phyloP scores from a whole-genome alignment of 768 basidiomycete genomes.

The Rhodotorula taiwanensis region DNA sequence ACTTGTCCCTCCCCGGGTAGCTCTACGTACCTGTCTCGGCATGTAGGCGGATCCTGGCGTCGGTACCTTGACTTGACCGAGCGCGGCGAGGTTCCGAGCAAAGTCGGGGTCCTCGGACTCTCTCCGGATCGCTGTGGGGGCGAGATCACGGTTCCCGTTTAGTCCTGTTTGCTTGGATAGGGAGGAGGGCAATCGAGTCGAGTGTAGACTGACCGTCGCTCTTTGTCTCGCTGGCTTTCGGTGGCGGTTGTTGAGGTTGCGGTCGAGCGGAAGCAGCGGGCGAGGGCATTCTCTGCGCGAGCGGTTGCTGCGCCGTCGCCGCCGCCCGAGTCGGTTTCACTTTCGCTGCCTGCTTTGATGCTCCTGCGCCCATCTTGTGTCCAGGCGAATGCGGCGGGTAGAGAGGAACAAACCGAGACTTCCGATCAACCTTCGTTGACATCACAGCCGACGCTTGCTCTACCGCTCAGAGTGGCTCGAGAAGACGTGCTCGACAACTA shows the following conservation, averaged over 20 bases:
- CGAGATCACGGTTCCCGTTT: neutral
- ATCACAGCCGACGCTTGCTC: too few relatives aligned
- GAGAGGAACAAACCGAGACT: neutral
- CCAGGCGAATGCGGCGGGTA: neutral
- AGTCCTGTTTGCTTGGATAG: too few relatives aligned
- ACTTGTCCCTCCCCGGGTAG: too few relatives aligned
- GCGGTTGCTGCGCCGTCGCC: slow-evolving; percentile 1
- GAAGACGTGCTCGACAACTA: neutral
- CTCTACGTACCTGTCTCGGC: neutral
- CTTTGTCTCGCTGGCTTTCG: slow-evolving; percentile 52
- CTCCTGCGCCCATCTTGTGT: slow-evolving; percentile 23
- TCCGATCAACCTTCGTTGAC: too few relatives aligned
- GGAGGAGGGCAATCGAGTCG: too few relatives aligned
- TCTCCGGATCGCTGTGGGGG: slow-evolving; percentile 52
- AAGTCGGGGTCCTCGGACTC: slow-evolving; percentile 70
- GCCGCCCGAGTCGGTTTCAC: slow-evolving; percentile 3
- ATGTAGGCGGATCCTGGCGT: slow-evolving; percentile 12
- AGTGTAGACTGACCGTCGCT: slow-evolving; percentile 13
- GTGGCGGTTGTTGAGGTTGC: neutral
- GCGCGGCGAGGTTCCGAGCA: slow-evolving; percentile 56
- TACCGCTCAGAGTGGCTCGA: neutral
- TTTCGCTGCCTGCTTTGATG: slow-evolving; percentile 20
- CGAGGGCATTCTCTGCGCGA: neutral
- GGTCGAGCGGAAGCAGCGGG: neutral
- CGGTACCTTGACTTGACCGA: slow-evolving; percentile 66